These are phyloP conservation scores for Calonectria leucothoes DNA, from an alignment of 2,329 filamentous ascomycete genomes.

Conservation along the genomic window DNA sequence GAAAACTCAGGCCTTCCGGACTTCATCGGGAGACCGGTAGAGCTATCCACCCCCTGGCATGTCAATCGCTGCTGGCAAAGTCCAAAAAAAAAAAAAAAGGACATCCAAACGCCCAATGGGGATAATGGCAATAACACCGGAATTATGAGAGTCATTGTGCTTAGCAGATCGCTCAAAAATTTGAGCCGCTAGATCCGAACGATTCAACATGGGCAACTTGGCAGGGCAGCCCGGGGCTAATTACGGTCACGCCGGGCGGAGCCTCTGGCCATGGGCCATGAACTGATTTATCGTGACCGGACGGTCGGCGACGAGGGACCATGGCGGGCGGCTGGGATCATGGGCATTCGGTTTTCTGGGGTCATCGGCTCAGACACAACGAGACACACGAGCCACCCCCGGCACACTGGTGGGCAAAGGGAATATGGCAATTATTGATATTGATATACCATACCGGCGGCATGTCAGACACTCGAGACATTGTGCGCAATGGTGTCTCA, in stretches of 20 bases:
- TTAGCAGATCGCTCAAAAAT: conserved; percentile 26
- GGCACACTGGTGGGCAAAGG: neutral
- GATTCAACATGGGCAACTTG: conserved; percentile 37
- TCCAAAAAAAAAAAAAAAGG: neutral
- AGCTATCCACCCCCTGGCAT: neutral
- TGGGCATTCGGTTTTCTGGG: neutral
- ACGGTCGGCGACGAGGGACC: conserved; percentile 6
- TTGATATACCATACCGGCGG: too few species aligned
- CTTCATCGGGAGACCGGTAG: neutral
- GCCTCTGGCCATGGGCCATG: conserved; percentile 25
- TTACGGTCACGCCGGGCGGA: conserved; percentile 38
- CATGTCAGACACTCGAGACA: neutral
- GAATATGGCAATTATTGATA: neutral
- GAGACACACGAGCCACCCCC: neutral
- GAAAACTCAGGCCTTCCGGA: neutral
- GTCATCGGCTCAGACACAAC: conserved; percentile 9
- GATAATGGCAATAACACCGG: conserved; percentile 4
- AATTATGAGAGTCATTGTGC: conserved; percentile 7
- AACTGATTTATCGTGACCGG: conserved; percentile 27
- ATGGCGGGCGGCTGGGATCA: neutral
- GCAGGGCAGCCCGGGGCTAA: conserved; percentile 31
- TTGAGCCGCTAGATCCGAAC: conserved; percentile 41
- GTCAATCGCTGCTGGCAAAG: neutral
- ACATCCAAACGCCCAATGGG: neutral
- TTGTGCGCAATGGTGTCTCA: neutral